Conservation (phyloP, 2,329 filamentous ascomycete genomes). For the Aspergillus versicolor region DNA sequence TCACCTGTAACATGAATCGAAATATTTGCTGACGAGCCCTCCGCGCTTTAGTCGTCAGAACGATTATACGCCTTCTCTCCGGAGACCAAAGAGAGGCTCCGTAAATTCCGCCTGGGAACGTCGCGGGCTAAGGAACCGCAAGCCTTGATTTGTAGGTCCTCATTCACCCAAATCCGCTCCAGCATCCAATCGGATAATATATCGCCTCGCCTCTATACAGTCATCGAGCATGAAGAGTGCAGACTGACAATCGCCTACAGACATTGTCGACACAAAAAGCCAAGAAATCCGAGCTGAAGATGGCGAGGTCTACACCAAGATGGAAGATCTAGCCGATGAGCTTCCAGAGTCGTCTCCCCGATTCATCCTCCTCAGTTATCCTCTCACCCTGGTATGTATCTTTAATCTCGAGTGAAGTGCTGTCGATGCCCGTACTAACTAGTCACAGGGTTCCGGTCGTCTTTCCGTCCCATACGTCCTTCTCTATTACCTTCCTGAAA, state of each 20-base stretch:
- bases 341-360: conserved; percentile 89
- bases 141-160: conserved; percentile 84
- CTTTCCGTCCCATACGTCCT: conserved; percentile 90
- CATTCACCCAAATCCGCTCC: conserved; percentile 4
- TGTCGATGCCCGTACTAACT: background rate
- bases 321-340: conserved; percentile 81
- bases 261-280: conserved; percentile 84
- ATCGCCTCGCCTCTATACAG: background rate
- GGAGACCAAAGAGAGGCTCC: conserved; percentile 83
- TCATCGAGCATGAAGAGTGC: background rate
- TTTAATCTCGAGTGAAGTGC: background rate
- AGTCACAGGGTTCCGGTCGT: conserved; percentile 70
- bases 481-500: conserved; percentile 90
- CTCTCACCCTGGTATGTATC: conserved; percentile 71
- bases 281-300: conserved; percentile 86
- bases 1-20: background rate
- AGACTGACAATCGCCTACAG: conserved; percentile 48
- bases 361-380: conserved; percentile 88
- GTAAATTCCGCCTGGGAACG: conserved; percentile 91
- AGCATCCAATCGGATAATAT: background rate
- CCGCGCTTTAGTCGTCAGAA: conserved; percentile 60
- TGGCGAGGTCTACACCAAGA: conserved; percentile 75
- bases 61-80: conserved; percentile 89
- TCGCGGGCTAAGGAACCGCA: conserved; percentile 83
- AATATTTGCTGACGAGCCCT: conserved; percentile 1